These are phyloP conservation scores for Chrysosporium queenslandicum DNA, from an alignment of 2,329 filamentous ascomycete genomes.

Conservation along the genomic window DNA sequence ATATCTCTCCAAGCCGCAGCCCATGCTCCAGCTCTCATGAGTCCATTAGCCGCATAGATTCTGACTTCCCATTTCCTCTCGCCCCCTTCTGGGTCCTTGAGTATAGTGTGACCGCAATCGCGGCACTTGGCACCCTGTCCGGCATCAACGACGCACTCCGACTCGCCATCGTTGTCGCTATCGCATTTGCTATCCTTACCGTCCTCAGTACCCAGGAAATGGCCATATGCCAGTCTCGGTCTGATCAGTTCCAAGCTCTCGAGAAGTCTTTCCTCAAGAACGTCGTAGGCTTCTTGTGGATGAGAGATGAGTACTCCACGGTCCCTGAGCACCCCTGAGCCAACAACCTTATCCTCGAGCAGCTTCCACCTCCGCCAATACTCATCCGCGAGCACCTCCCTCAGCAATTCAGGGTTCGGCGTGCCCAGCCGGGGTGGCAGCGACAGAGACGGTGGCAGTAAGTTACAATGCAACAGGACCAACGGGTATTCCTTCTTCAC, in stretches of 20 bases:
- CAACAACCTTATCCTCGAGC: slow-evolving; percentile 44
- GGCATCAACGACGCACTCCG: slow-evolving; percentile 28
- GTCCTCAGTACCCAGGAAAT: slow-evolving; percentile 41
- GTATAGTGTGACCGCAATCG: slow-evolving; percentile 43
- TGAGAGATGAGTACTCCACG: slow-evolving; percentile 54
- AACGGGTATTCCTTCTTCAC: slow-evolving; percentile 44
- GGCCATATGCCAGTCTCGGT: slow-evolving; percentile 49
- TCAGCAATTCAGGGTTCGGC: slow-evolving; percentile 37
- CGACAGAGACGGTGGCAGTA: slow-evolving; percentile 45
- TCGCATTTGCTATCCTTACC: slow-evolving; percentile 13
- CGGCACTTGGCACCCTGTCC: slow-evolving; percentile 35
- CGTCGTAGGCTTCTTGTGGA: slow-evolving; percentile 51
- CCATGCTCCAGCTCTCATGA: slow-evolving; percentile 90
- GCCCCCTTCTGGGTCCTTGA: slow-evolving; percentile 33
- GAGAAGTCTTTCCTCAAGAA: slow-evolving; percentile 52
- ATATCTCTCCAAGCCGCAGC: slow-evolving; percentile 91
- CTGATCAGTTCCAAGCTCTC: slow-evolving; percentile 50
- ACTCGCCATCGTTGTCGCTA: slow-evolving; percentile 12
- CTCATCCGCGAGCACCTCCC: slow-evolving; percentile 40
- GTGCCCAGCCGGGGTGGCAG: slow-evolving; percentile 32
- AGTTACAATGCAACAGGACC: slow-evolving; percentile 51
- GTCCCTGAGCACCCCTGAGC: slow-evolving; percentile 45
- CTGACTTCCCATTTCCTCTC: slow-evolving; percentile 57
- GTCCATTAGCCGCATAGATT: slow-evolving; percentile 86
- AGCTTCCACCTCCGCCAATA: slow-evolving; percentile 42